A percentile compares a stretch with the other conserved stretches of the same genome.
Conservation (phyloP, 2,329 filamentous ascomycete species). For the Aspergillus tamarii region DNA sequence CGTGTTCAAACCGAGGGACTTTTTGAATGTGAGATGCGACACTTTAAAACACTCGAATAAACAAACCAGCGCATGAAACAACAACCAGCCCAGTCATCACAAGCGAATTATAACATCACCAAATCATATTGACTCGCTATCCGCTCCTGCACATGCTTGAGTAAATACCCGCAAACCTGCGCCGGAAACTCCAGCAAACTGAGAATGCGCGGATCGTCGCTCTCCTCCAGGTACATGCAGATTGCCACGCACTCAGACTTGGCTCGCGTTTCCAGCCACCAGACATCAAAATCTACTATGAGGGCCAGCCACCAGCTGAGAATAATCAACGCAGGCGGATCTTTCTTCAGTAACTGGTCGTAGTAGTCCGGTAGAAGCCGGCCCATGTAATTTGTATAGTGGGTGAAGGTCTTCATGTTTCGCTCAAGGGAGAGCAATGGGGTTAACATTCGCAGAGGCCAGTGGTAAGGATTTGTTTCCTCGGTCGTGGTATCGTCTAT, state of each 20-base stretch:
- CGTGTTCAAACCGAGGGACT: not conserved
- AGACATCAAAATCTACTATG: constrained; percentile 27
- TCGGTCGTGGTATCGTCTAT: constrained; percentile 34
- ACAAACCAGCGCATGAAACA: not conserved
- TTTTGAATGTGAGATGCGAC: not conserved
- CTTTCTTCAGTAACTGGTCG: constrained; percentile 32
- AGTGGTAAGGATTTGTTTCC: constrained; percentile 40
- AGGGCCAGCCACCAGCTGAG: constrained; percentile 40
- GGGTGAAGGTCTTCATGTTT: constrained; percentile 24
- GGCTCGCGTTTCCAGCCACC: constrained; percentile 36
- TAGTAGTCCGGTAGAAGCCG: constrained; percentile 34
- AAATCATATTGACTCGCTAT: not conserved
- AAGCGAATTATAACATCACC: not conserved
- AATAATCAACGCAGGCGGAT: constrained; percentile 36
- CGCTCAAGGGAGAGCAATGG: constrained; percentile 34
- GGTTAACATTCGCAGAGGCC: constrained; percentile 39
- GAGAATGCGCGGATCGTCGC: constrained; percentile 31
- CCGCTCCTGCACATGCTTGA: constrained; percentile 28
- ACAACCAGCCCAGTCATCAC: too few relatives aligned
- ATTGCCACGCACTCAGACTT: constrained; percentile 41
- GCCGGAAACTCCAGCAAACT: constrained; percentile 39
- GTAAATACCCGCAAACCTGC: constrained; percentile 35
- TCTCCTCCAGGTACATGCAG: constrained; percentile 40
- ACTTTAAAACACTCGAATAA: not conserved
- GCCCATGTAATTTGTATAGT: constrained; percentile 40